phyloP scores from a whole-genome alignment of 257 asterid species.

The Fraxinus americana region DNA sequence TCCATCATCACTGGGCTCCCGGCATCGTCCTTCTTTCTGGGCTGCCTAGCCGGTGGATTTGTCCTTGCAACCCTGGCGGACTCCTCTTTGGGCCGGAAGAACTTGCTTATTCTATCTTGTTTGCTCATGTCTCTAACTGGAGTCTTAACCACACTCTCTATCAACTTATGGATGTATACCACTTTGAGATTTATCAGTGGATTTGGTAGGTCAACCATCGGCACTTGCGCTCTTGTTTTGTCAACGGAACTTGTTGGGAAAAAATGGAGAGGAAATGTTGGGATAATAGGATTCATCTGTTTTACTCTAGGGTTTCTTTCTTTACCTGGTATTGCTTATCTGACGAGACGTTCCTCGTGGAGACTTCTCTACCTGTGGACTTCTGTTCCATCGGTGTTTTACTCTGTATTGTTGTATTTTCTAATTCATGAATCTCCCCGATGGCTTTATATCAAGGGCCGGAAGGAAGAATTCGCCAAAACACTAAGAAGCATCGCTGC shows the following conservation, averaged over 20 bases:
- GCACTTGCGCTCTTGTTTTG: slow-evolving; percentile 43
- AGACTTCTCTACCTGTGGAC: slow-evolving; percentile 44
- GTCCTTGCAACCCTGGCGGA: slow-evolving; percentile 41
- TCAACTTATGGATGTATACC: slow-evolving; percentile 51
- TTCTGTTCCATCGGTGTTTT: slow-evolving; percentile 34
- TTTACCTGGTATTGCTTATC: slow-evolving; percentile 44
- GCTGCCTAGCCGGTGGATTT: slow-evolving; percentile 48
- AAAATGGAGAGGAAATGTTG: slow-evolving; percentile 44
- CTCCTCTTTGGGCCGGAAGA: slow-evolving; percentile 50
- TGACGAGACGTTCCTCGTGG: slow-evolving; percentile 44
- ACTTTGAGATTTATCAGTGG: slow-evolving; percentile 44
- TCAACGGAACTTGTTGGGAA: slow-evolving; percentile 51
- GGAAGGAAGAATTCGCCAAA: slow-evolving; percentile 17
- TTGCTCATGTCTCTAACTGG: slow-evolving; percentile 44
- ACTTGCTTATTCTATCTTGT: slow-evolving; percentile 40
- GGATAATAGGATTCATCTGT: slow-evolving; percentile 39
- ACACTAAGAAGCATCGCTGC: slow-evolving; percentile 6
- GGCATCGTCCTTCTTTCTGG: slow-evolving; percentile 53
- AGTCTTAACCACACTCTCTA: slow-evolving; percentile 33
- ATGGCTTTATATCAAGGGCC: slow-evolving; percentile 48
- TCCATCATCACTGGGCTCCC: slow-evolving; percentile 48
- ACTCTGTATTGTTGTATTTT: slow-evolving; percentile 39
- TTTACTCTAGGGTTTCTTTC: slow-evolving; percentile 51
- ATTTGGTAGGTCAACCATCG: slow-evolving; percentile 43
- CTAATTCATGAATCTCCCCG: slow-evolving; percentile 48